These are phyloP conservation scores for Ceratobasidium sp. DNA, from an alignment of 1,284 basidiomycete genomes.

Conservation along the genomic window DNA sequence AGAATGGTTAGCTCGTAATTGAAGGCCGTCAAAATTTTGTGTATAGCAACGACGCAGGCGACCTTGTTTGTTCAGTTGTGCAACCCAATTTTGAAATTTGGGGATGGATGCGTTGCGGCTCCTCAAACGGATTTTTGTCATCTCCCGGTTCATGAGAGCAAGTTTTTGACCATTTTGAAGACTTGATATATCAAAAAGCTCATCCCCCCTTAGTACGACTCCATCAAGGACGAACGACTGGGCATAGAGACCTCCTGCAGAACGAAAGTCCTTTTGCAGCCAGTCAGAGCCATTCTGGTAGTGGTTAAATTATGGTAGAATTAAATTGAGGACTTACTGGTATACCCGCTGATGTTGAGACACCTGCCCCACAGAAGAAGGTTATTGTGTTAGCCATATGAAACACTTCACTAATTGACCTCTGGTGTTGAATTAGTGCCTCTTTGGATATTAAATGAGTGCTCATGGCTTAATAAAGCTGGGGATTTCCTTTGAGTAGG, in stretches of 20 bases:
- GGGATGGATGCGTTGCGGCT: neutral
- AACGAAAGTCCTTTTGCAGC: no score
- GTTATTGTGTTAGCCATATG: no score
- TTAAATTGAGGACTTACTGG: neutral
- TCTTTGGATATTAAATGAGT: no score
- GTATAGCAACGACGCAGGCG: slow-evolving; percentile 5
- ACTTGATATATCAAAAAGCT: slow-evolving; percentile 1
- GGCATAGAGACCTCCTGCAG: no score
- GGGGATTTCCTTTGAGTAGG: no score
- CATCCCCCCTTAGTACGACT: neutral
- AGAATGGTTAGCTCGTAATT: neutral
- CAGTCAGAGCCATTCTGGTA: no score
- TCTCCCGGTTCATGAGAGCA: neutral
- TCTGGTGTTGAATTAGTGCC: no score
- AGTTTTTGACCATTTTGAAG: neutral
- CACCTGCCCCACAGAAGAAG: slow-evolving; percentile 11
- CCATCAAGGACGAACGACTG: neutral
- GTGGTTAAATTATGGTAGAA: no score
- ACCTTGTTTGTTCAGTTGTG: neutral
- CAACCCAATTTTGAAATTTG: neutral
- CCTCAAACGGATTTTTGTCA: slow-evolving; percentile 2
- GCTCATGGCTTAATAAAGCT: no score
- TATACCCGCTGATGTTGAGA: slow-evolving; percentile 1
- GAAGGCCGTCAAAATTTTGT: slow-evolving; percentile 22
- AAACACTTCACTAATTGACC: no score